phyloP scores from a whole-genome alignment of 2,329 filamentous ascomycete species.

The Penicillium psychrosexuale region DNA sequence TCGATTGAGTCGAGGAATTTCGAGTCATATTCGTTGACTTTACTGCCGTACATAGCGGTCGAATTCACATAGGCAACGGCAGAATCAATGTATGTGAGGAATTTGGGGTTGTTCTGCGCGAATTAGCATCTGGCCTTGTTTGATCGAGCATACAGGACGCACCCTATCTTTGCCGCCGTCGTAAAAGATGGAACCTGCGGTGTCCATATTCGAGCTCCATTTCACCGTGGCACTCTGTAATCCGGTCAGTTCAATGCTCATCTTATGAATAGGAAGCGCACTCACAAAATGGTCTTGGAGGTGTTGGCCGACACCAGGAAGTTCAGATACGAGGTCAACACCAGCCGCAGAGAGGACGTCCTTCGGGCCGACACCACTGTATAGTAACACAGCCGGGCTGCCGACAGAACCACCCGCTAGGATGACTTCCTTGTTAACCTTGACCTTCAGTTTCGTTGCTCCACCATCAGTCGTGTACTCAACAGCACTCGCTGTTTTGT shows the following conservation, averaged over 20 bases:
- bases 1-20: conserved; percentile 17
- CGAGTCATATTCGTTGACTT: conserved; percentile 11
- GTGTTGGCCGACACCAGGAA: conserved; percentile 50
- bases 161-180: conserved; percentile 28
- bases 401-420: conserved; percentile 52
- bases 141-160: not conserved
- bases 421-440: conserved; percentile 30
- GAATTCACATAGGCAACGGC: conserved; percentile 30
- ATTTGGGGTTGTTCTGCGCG: conserved; percentile 22
- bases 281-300: conserved; percentile 49
- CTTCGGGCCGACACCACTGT: conserved; percentile 59
- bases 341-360: conserved; percentile 45
- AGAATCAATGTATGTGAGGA: conserved; percentile 28
- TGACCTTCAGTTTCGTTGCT: conserved; percentile 23
- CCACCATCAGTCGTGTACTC: conserved; percentile 33
- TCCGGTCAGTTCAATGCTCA: conserved; percentile 2
- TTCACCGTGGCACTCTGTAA: conserved; percentile 30
- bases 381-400: conserved; percentile 57
- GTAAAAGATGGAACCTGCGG: conserved; percentile 32
- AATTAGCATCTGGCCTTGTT: conserved; percentile 5
- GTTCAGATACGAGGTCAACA: conserved; percentile 46
- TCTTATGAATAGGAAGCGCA: not conserved
- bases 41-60: conserved; percentile 19
- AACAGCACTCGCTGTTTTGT: conserved; percentile 29
- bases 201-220: conserved; percentile 28